Conservation (phyloP, 805 yeast genomes). For the Metschnikowia baotianmanensis region DNA sequence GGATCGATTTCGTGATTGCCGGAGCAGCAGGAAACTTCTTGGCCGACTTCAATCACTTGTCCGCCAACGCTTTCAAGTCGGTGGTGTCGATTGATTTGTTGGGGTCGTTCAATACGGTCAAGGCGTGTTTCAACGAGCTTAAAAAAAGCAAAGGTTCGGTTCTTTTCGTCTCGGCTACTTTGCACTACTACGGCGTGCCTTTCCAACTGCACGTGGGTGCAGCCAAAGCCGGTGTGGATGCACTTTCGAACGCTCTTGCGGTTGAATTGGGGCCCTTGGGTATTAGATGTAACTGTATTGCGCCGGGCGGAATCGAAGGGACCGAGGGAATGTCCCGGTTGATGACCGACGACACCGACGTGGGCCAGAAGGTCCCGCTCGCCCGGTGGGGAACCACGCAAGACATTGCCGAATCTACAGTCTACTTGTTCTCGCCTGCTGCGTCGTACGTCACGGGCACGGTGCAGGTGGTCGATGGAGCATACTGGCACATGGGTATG, state of each 20-base stretch:
- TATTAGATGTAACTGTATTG: conserved; percentile 27
- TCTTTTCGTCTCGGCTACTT: conserved; percentile 41
- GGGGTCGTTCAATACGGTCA: conserved; percentile 43
- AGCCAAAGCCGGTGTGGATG: conserved; percentile 33
- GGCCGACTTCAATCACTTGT: conserved; percentile 42
- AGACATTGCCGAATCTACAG: conserved; percentile 31
- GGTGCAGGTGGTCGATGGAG: conserved; percentile 29
- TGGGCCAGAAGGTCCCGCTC: conserved; percentile 20
- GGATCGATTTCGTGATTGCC: conserved; percentile 44
- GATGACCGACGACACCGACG: conserved; percentile 14
- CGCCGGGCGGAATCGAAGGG: conserved; percentile 28
- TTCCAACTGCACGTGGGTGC: conserved; percentile 33
- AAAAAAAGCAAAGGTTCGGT: conserved; percentile 36
- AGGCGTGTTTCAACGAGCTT: conserved; percentile 39
- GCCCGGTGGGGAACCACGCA: conserved; percentile 26
- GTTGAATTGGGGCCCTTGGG: conserved; percentile 32
- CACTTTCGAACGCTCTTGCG: conserved; percentile 29
- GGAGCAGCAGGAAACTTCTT: conserved; percentile 47
- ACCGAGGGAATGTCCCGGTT: conserved; percentile 28
- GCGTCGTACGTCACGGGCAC: conserved; percentile 28
- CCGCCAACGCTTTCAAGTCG: conserved; percentile 40
- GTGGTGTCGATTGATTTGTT: conserved; percentile 40
- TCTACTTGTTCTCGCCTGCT: conserved; percentile 28
- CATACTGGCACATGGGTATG: conserved; percentile 29
- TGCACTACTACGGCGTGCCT: conserved; percentile 45